Base-by-base conservation (phyloP, 163 green algal genomes). In the Prototheca cutis region DNA sequence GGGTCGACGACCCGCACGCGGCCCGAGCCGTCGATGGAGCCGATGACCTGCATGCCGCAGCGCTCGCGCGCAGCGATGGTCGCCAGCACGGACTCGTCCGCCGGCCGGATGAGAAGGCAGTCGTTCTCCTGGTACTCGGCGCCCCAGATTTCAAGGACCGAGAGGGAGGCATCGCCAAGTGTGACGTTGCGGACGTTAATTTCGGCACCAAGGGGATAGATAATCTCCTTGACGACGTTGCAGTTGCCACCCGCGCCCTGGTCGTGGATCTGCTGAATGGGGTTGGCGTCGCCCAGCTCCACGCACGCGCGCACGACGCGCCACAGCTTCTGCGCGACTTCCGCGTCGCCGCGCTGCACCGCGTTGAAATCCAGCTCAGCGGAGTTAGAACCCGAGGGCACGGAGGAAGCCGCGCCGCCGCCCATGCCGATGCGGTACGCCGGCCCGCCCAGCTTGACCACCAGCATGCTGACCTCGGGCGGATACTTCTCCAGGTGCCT, bases 191-290 rank as follows among this genome's bases (percentile, higher is more conserved):
- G 86, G 39, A 99, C 82, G 73, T 98, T 85, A 45, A 99, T 95
- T 66, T 92, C 63, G 2, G 83, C 92, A 15, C 93, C 93, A 60
- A 96, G 78, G 5, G 91, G 92, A 83, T 99, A 97, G 63, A 98
- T 94, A 73, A 99, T 95, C 80, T 99, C 92, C 85, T 99, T 99
- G 39, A 95, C 90, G 51, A 97, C 90, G 73, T 97, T 99, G 84
- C 92, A 99, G 81, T 99, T 99, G 65, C 92, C 92, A 57, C 92
- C 92, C 8, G 92, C 92, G 54, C 90, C 83, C 83, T 97, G 90
- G 75, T 98, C 91, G 75, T 98, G 91, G 64, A 98, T 96, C 77
- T 93, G 83, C 56, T 96, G 79, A 55, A 97, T 95, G 28, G 93
- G 93, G 80, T 99, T 99, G 10, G 63, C 36, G 8, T 81, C 73